phyloP scores from a whole-genome alignment of 2,329 filamentous ascomycete genomes.

The Zymoseptoria brevis region DNA sequence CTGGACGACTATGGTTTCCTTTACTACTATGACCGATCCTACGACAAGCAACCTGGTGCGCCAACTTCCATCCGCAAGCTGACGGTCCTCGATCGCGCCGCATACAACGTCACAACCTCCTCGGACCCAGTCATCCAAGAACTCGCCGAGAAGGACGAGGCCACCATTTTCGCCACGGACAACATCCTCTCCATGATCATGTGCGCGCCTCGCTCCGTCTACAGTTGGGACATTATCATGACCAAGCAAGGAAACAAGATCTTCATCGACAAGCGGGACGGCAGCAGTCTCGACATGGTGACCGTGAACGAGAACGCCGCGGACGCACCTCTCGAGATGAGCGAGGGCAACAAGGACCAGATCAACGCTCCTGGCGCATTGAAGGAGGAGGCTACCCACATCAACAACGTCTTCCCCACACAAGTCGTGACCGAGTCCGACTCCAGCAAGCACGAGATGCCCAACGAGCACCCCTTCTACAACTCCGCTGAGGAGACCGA shows the following conservation, averaged over 20 bases:
- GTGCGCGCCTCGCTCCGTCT: conserved; percentile 93
- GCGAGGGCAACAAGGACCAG: conserved; percentile 85
- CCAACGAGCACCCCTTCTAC: conserved; percentile 94
- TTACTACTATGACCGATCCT: conserved; percentile 94
- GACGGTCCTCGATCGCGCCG: conserved; percentile 80
- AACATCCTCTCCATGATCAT: conserved; percentile 98
- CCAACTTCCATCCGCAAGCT: conserved; percentile 84
- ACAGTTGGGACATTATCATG: conserved; percentile 97
- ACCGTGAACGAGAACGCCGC: conserved; percentile 98
- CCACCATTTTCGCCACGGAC: conserved; percentile 93
- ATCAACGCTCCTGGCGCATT: conserved; percentile 92
- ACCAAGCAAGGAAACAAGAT: conserved; percentile 89
- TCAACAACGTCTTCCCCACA: conserved; percentile 99
- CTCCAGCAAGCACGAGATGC: conserved; percentile 70
- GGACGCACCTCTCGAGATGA: conserved; percentile 83
- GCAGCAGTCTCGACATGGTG: conserved; percentile 89
- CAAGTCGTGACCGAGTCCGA: conserved; percentile 85
- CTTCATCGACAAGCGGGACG: conserved; percentile 97
- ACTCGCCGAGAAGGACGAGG: conserved; percentile 89
- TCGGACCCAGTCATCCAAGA: conserved; percentile 96
- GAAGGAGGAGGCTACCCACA: conserved; percentile 95
- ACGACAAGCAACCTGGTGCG: conserved; percentile 80
- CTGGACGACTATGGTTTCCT: conserved; percentile 94
- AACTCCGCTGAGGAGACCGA: conserved; percentile 87
- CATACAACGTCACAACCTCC: conserved; percentile 96